Evolutionary conservation across 306 rosid genomes (phyloP).

Genomic region (Sicyos baderoa): DNA sequence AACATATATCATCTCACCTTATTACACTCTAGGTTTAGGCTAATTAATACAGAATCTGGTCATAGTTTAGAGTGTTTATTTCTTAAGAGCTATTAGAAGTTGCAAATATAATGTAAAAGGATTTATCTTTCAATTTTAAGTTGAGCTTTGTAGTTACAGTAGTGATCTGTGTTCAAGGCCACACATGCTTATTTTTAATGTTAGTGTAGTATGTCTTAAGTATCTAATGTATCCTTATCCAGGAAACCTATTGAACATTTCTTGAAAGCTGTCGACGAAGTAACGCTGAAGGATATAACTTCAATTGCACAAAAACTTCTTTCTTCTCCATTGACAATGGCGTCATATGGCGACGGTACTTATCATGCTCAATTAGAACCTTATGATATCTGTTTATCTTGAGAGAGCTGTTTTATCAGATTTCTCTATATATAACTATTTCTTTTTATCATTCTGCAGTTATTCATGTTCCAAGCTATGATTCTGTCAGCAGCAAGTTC

Average conservation of each 20-base stretch:
- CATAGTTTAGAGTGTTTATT: neutral
- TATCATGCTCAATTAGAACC: neutral
- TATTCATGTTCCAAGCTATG: slow-evolving; percentile 60
- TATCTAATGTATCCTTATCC: slow-evolving; percentile 13
- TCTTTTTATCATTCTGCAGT: slow-evolving; percentile 42
- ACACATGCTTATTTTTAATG: neutral
- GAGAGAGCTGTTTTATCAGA: neutral
- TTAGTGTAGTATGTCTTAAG: neutral
- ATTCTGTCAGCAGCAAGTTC: slow-evolving; percentile 66
- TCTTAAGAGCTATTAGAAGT: neutral
- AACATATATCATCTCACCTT: neutral
- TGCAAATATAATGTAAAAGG: neutral
- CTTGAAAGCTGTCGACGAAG: slow-evolving; percentile 70
- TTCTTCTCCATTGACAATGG: slow-evolving; percentile 86
- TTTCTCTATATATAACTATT: slow-evolving; percentile 11
- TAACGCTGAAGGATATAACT: slow-evolving; percentile 52
- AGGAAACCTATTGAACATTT: slow-evolving; percentile 73
- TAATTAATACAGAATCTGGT: neutral
- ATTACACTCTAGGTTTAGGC: neutral
- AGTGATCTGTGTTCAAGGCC: neutral
- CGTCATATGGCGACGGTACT: slow-evolving; percentile 87
- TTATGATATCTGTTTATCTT: neutral
- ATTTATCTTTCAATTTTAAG: neutral
- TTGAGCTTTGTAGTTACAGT: slow-evolving; percentile 5
- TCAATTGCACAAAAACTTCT: slow-evolving; percentile 46